These are phyloP conservation scores for Macrophomina phaseolina DNA, from an alignment of 2,329 filamentous ascomycete species.

Conservation along the genomic window DNA sequence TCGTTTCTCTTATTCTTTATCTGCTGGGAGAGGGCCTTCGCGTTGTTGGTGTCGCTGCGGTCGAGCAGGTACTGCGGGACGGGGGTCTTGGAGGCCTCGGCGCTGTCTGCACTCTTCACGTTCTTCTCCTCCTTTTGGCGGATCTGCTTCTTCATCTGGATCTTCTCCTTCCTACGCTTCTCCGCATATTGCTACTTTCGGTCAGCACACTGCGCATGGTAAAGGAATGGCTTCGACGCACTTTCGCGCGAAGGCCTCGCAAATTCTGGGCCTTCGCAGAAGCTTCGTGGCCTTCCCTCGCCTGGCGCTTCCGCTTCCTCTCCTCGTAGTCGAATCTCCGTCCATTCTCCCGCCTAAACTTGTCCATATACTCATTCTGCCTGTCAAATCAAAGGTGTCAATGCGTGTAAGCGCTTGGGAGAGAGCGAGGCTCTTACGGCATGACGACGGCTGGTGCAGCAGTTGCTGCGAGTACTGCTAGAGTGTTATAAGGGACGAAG, in stretches of 20 bases:
- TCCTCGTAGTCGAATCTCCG: conserved; percentile 81
- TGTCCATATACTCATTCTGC: conserved; percentile 73
- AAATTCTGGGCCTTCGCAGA: conserved; percentile 93
- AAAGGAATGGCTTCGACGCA: too few species aligned
- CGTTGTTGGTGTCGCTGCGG: conserved; percentile 70
- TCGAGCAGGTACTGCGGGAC: conserved; percentile 94
- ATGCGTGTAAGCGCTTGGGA: too few species aligned
- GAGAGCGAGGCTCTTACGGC: conserved; percentile 62
- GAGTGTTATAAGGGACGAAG: too few species aligned
- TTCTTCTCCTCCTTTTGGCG: conserved; percentile 95
- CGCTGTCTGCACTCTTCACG: conserved; percentile 80
- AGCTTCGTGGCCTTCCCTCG: conserved; percentile 86
- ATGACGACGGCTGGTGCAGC: conserved; percentile 39
- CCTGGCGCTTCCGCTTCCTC: conserved; percentile 81
- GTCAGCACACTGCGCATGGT: too few species aligned
- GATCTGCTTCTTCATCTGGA: conserved; percentile 59
- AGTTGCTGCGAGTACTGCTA: too few species aligned
- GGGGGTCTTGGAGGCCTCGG: conserved; percentile 79
- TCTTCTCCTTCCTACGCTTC: conserved; percentile 90
- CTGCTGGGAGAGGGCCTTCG: conserved; percentile 77
- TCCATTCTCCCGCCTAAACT: conserved; percentile 69
- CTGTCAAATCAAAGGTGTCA: too few species aligned
- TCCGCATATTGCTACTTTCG: conserved; percentile 72
- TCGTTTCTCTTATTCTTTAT: conserved; percentile 93
- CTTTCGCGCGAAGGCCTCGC: conserved; percentile 85